Evolutionary conservation across 768 basidiomycete genomes (phyloP).

Genomic region (Pluteus cervinus): DNA sequence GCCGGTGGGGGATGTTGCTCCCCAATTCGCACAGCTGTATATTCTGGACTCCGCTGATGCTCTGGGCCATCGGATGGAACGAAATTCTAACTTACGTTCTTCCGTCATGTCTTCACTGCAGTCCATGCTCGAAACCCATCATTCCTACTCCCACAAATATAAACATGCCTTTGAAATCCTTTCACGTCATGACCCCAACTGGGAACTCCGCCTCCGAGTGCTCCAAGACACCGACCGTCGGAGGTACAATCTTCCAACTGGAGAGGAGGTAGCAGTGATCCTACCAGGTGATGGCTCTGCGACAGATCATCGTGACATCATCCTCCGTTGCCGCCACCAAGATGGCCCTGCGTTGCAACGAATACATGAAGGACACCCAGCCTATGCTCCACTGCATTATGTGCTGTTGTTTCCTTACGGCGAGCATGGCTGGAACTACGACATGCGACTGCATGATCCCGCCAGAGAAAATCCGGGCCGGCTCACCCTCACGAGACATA

Average conservation of each 20-base stretch:
- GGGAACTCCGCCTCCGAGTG: no score
- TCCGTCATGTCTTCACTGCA: slow-evolving; percentile 13
- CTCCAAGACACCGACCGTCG: slow-evolving; percentile 17
- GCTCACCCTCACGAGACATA: no score
- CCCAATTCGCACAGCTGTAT: no score
- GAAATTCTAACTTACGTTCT: slow-evolving; percentile 10
- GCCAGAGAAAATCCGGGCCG: neutral
- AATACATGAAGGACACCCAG: slow-evolving; percentile 27
- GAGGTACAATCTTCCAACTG: slow-evolving; percentile 38
- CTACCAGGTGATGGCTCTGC: slow-evolving; percentile 25
- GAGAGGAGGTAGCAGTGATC: slow-evolving; percentile 29
- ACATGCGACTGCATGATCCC: slow-evolving; percentile 11
- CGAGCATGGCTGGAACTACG: slow-evolving; percentile 28
- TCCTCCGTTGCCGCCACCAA: slow-evolving; percentile 16
- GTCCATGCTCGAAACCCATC: slow-evolving; percentile 1
- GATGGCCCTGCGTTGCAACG: slow-evolving; percentile 15
- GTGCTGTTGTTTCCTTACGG: slow-evolving; percentile 36
- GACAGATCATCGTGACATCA: slow-evolving; percentile 23
- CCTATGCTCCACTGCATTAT: slow-evolving; percentile 36
- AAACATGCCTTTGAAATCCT: slow-evolving; percentile 16
- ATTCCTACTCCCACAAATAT: slow-evolving; percentile 14
- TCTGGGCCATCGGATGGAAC: no score
- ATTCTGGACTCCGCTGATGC: no score
- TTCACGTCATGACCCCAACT: neutral
- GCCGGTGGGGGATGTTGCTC: no score